phyloP scores from a whole-genome alignment of 2,329 filamentous ascomycete species.

The Ophiosphaerella korrae region DNA sequence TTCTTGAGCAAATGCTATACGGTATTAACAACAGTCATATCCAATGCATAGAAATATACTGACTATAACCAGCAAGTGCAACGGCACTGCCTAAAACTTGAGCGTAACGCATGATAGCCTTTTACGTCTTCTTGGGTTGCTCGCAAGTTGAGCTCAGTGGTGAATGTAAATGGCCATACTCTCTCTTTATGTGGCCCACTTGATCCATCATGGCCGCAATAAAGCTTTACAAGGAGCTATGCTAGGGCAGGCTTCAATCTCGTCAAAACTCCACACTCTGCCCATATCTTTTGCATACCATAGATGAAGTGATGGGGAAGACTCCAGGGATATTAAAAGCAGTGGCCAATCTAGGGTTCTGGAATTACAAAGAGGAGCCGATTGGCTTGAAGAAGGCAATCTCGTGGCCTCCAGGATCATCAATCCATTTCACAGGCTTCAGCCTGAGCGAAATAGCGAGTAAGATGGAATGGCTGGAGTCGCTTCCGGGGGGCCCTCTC shows the following conservation, averaged over 20 bases:
- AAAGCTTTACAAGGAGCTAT: conserved; percentile 13
- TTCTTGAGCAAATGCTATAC: conserved; percentile 34
- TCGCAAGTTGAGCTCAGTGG: conserved; percentile 8
- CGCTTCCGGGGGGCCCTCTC: conserved; percentile 10
- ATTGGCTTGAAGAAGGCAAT: conserved; percentile 18
- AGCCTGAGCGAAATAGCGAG: conserved; percentile 27
- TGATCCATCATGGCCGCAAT: conserved; percentile 14
- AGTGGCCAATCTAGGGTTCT: conserved; percentile 27
- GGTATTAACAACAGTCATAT: conserved; percentile 10
- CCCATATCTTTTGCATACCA: conserved; percentile 27
- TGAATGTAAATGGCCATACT: conserved; percentile 4
- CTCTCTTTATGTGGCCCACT: conserved; percentile 30
- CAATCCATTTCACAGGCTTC: conserved; percentile 27
- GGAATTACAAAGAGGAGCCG: conserved; percentile 26
- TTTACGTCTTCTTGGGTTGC: conserved; percentile 4
- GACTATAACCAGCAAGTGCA: conserved; percentile 34
- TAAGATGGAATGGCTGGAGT: conserved; percentile 21
- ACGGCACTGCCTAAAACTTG: conserved; percentile 33
- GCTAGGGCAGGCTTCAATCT: conserved; percentile 13
- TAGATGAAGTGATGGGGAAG: conserved; percentile 32
- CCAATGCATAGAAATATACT: conserved; percentile 2
- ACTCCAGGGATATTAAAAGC: conserved; percentile 11
- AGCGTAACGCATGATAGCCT: conserved; percentile 33
- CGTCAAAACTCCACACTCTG: conserved; percentile 22
- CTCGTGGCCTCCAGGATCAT: conserved; percentile 16